Conservation (phyloP, 257 asterid genomes). For the Jaltomata sinuosa region DNA sequence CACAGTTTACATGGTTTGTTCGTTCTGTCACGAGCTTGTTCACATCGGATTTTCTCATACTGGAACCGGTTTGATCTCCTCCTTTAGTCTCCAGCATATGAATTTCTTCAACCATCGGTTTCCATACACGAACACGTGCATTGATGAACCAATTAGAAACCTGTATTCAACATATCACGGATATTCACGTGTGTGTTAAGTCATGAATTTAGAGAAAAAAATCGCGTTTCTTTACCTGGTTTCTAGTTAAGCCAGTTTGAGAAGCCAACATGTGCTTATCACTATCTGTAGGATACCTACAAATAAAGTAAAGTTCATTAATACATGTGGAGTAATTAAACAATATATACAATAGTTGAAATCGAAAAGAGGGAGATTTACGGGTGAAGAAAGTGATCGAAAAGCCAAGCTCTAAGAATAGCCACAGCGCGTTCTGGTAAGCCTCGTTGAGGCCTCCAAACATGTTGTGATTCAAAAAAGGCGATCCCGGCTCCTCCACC, state of each 20-base stretch:
- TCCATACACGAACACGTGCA: slow-evolving; percentile 89
- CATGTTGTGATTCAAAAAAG: slow-evolving; percentile 40
- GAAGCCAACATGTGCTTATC: slow-evolving; percentile 83
- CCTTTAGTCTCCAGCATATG: slow-evolving; percentile 70
- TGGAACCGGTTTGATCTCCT: slow-evolving; percentile 13
- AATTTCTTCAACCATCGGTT: slow-evolving; percentile 90
- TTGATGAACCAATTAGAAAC: slow-evolving; percentile 89
- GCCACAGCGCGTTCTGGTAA: slow-evolving; percentile 83
- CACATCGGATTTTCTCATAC: not conserved
- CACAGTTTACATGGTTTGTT: not conserved
- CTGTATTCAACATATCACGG: slow-evolving; percentile 10
- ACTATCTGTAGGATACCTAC: slow-evolving; percentile 80
- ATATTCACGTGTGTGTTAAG: not conserved
- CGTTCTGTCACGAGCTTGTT: not conserved
- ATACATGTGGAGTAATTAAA: not conserved
- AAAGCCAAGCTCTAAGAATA: slow-evolving; percentile 77
- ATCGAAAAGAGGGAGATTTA: slow-evolving; percentile 3
- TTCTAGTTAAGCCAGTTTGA: slow-evolving; percentile 79
- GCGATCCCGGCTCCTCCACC: slow-evolving; percentile 11
- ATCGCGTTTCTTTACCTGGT: slow-evolving; percentile 36
- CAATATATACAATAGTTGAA: not conserved
- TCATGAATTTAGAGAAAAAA: not conserved
- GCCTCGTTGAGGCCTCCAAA: slow-evolving; percentile 93
- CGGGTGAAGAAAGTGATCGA: slow-evolving; percentile 94
- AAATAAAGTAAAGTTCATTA: no score